These are phyloP conservation scores for Chlorophyllum brunneum DNA, from an alignment of 768 basidiomycete species.

Conservation along the genomic window DNA sequence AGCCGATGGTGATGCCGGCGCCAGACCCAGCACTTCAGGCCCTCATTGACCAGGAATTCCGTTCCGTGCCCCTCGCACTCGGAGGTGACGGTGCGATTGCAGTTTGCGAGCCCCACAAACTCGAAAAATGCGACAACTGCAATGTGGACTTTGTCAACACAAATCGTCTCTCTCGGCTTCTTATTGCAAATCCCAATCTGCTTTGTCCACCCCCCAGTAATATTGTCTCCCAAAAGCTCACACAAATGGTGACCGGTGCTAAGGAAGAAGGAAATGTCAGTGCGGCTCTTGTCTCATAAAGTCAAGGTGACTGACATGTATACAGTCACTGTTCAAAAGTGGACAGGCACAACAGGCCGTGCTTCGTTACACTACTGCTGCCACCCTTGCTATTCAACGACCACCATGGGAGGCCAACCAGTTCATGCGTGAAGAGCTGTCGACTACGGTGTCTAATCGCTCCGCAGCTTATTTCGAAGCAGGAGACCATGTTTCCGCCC, in stretches of 20 bases:
- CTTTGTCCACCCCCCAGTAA: constrained; percentile 81
- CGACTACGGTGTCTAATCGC: constrained; percentile 86
- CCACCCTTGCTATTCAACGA: constrained; percentile 71
- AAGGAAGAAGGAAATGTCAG: constrained; percentile 96
- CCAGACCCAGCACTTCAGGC: constrained; percentile 74
- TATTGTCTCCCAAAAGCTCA: constrained; percentile 70
- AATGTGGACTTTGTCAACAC: constrained; percentile 67
- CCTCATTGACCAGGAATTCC: constrained; percentile 70
- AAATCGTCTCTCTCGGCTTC: constrained; percentile 72
- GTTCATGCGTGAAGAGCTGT: constrained; percentile 85
- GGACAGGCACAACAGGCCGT: constrained; percentile 71
- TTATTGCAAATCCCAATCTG: constrained; percentile 65
- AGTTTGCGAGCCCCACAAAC: constrained; percentile 62
- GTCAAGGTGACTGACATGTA: constrained; percentile 20
- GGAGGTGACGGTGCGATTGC: constrained; percentile 50
- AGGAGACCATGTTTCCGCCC: constrained; percentile 70
- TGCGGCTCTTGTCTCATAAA: constrained; percentile 16
- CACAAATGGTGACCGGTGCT: constrained; percentile 66
- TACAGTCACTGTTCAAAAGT: constrained; percentile 73
- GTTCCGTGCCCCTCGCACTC: constrained; percentile 52
- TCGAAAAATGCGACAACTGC: constrained; percentile 74
- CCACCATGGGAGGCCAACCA: constrained; percentile 88
- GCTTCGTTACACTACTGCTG: constrained; percentile 74
- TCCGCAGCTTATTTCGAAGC: constrained; percentile 81
- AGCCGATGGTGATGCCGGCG: constrained; percentile 43